Percentiles rank a stretch among this genome's conserved stretches.
Conservation (phyloP, 2,329 filamentous ascomycete genomes). For the Xylogone sp. region DNA sequence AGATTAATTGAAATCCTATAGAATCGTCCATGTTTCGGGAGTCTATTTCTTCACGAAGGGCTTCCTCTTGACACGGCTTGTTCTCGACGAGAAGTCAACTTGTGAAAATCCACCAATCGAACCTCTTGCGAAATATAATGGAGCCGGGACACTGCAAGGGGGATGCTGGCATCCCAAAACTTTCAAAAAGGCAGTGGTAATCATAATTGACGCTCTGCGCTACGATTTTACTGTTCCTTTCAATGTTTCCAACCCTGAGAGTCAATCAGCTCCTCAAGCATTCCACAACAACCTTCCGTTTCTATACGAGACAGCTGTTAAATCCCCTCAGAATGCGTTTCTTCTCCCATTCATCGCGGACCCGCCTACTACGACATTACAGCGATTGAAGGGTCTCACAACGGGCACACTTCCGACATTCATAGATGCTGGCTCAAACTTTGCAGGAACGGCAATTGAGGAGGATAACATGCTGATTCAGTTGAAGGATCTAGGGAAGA, state of each 20-base stretch:
- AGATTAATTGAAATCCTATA: conserved; percentile 6
- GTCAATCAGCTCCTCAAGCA: conserved; percentile 39
- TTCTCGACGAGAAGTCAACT: conserved; percentile 71
- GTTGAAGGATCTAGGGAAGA: conserved; percentile 62
- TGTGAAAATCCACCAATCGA: conserved; percentile 67
- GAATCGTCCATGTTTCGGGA: conserved; percentile 67
- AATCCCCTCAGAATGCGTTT: conserved; percentile 77
- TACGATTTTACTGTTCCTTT: conserved; percentile 96
- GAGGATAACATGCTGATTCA: conserved; percentile 78
- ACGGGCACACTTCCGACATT: conserved; percentile 95
- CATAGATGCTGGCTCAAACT: conserved; percentile 89
- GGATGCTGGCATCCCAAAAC: conserved; percentile 97
- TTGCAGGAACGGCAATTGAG: conserved; percentile 90
- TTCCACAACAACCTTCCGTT: conserved; percentile 90
- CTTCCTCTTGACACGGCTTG: conserved; percentile 84
- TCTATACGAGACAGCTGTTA: conserved; percentile 75
- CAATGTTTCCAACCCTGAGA: conserved; percentile 38
- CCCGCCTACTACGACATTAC: conserved; percentile 88
- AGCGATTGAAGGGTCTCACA: conserved; percentile 88
- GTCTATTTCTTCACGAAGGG: conserved; percentile 93
- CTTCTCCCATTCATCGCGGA: conserved; percentile 95
- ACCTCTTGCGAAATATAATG: conserved; percentile 19
- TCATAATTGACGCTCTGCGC: conserved; percentile 88
- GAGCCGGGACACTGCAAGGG: conserved; percentile 41
- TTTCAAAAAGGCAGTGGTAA: conserved; percentile 86